Evolutionary conservation across 805 yeast genomes (phyloP).

Genomic region (Zygoascus ofunaensis): DNA sequence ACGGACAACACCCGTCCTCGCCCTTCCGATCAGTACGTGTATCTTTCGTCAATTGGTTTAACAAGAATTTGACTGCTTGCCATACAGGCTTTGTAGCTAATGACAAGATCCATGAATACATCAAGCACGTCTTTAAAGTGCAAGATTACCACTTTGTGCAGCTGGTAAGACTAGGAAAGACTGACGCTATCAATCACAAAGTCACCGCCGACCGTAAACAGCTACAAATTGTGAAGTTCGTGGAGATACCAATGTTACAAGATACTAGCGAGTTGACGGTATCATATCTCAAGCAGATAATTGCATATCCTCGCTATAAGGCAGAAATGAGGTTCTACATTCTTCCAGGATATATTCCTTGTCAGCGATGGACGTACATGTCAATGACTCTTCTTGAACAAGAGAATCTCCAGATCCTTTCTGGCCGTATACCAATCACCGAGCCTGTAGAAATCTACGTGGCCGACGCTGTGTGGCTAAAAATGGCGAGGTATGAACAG

Average conservation of each 20-base stretch:
- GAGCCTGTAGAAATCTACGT: neutral
- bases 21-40: no score
- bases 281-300: slow-evolving; percentile 44
- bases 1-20: no score
- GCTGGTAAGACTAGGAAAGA: slow-evolving; percentile 16
- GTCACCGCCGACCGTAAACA: neutral
- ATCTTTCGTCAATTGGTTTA: no score
- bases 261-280: slow-evolving; percentile 24
- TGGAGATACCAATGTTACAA: slow-evolving; percentile 9
- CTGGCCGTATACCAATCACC: slow-evolving; percentile 4
- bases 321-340: slow-evolving; percentile 54
- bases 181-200: slow-evolving; percentile 8
- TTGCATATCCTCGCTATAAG: slow-evolving; percentile 56
- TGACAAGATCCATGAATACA: slow-evolving; percentile 9
- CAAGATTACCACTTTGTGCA: slow-evolving; percentile 14
- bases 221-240: slow-evolving; percentile 15
- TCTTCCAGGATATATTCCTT: slow-evolving; percentile 32
- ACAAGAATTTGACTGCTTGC: no score
- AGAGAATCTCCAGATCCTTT: slow-evolving; percentile 6
- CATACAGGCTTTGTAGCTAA: no score
- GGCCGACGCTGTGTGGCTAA: neutral
- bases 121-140: slow-evolving; percentile 8
- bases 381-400: slow-evolving; percentile 8
- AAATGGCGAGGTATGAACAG: no score
- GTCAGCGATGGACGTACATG: slow-evolving; percentile 10